Percentiles rank a stretch among this genome's conserved stretches.
Conservation (phyloP, 2,329 filamentous ascomycete genomes). For the Dactylonectria macrodidyma region DNA sequence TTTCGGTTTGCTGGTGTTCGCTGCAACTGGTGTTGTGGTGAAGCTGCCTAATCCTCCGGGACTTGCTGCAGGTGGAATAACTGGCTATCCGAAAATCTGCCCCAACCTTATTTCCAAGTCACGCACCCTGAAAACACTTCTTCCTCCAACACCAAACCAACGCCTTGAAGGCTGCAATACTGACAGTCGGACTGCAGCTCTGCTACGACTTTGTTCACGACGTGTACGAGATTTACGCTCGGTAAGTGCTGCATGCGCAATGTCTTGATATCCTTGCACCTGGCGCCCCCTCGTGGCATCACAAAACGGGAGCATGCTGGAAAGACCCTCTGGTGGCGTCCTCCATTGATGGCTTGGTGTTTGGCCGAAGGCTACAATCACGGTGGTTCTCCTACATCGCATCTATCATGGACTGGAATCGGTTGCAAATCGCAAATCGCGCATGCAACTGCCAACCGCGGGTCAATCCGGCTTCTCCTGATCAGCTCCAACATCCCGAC, state of each 20-base stretch:
- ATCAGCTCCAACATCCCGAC: not conserved
- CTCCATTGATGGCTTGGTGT: not conserved
- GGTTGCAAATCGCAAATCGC: conserved; percentile 7
- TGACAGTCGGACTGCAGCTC: conserved; percentile 39
- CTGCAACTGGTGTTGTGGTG: conserved; percentile 2
- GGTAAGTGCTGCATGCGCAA: conserved; percentile 38
- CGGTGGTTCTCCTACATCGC: not conserved
- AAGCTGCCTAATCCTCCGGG: conserved; percentile 19
- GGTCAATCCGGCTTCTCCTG: not conserved
- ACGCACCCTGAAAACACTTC: conserved; percentile 8
- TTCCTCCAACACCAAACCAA: conserved; percentile 10
- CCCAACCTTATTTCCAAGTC: conserved; percentile 25
- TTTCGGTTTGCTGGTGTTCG: not conserved
- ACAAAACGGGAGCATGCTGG: not conserved
- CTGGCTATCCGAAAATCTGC: conserved; percentile 21
- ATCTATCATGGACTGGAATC: not conserved
- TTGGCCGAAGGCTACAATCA: not conserved
- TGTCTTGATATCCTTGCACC: not conserved
- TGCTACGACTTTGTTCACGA: conserved; percentile 48
- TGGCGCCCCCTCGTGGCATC: not conserved
- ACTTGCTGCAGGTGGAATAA: conserved; percentile 21
- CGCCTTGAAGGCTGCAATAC: conserved; percentile 23
- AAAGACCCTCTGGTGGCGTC: not conserved
- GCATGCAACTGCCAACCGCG: not conserved
- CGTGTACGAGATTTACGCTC: conserved; percentile 48